phyloP scores from a whole-genome alignment of 2,329 filamentous ascomycete species.

The Colletotrichum orbiculare region DNA sequence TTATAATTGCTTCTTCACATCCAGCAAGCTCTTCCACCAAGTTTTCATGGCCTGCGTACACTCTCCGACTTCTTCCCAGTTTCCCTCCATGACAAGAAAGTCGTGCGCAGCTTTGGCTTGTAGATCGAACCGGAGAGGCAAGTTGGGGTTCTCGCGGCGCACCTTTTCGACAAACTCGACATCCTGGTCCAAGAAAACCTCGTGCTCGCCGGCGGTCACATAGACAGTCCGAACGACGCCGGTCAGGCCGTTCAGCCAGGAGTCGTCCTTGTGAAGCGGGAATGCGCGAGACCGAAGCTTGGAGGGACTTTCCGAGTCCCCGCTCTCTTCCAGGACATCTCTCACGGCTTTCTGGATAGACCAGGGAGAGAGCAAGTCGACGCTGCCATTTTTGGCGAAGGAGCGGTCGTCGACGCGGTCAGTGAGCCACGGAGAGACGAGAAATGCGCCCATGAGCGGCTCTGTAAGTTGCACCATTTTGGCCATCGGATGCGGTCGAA shows the following conservation, averaged over 20 bases:
- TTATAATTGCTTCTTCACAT: no score
- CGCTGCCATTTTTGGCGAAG: constrained; percentile 20
- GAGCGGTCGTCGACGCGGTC: constrained; percentile 14
- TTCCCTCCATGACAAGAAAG: no score
- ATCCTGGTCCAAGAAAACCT: constrained; percentile 3
- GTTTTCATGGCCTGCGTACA: no score
- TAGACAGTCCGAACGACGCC: background rate
- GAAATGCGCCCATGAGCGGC: constrained; percentile 44
- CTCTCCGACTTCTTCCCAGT: no score
- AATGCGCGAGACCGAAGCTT: background rate
- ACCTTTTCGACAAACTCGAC: constrained; percentile 2
- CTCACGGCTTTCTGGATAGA: background rate
- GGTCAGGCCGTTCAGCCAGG: background rate
- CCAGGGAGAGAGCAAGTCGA: constrained; percentile 33
- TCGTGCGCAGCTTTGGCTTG: no score
- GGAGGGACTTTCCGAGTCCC: no score
- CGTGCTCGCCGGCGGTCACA: background rate
- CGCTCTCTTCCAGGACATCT: background rate
- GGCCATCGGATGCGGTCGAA: constrained; percentile 42
- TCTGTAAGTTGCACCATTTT: constrained; percentile 36
- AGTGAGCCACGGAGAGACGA: constrained; percentile 45
- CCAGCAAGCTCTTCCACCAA: no score
- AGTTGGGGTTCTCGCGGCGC: background rate
- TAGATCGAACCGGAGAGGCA: background rate
- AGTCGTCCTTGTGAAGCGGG: background rate